A percentile compares a stretch with the other conserved stretches of the same genome.
Conservation (phyloP, 163 green algal genomes). For the Prototheca wickerhamii region DNA sequence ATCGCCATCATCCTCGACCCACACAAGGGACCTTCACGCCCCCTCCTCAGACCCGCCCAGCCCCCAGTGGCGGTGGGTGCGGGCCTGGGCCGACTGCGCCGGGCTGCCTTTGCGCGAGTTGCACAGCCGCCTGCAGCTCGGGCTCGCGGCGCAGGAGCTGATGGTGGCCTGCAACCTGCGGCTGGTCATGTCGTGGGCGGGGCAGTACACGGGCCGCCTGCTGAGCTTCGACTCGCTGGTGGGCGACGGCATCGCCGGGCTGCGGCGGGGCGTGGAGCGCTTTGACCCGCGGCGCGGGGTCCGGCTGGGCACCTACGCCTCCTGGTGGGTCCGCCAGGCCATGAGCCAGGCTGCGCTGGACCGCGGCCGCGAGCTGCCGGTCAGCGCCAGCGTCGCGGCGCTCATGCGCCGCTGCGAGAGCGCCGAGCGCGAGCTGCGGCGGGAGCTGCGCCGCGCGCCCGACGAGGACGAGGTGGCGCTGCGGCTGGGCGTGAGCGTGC, state of each 20-base stretch:
- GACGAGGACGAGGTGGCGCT: slow-evolving; percentile 30
- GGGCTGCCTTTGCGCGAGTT: slow-evolving; percentile 1
- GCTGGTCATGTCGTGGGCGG: slow-evolving; percentile 81
- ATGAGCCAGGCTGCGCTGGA: slow-evolving; percentile 53
- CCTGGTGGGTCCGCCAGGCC: slow-evolving; percentile 96
- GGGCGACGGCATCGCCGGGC: slow-evolving; percentile 74
- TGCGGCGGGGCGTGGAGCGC: slow-evolving; percentile 77
- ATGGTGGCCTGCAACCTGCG: slow-evolving; percentile 88
- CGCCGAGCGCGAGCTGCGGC: slow-evolving; percentile 26
- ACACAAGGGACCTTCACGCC: not conserved
- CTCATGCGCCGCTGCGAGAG: not conserved
- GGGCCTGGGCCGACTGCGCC: not conserved
- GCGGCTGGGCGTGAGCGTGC: slow-evolving; percentile 21
- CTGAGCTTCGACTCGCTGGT: slow-evolving; percentile 63
- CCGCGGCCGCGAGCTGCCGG: slow-evolving; percentile 48
- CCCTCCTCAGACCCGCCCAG: too few species aligned
- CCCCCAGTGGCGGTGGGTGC: not conserved
- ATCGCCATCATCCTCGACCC: too few species aligned
- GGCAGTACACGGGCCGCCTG: slow-evolving; percentile 59
- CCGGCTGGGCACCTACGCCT: slow-evolving; percentile 95
- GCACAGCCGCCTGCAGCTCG: slow-evolving; percentile 6
- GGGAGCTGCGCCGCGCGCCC: slow-evolving; percentile 31
- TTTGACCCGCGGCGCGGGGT: slow-evolving; percentile 88
- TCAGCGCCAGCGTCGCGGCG: slow-evolving; percentile 15
- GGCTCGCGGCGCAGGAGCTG: slow-evolving; percentile 44